Conservation (phyloP, 352 stramenopile genomes). For the Phytophthora litchii region DNA sequence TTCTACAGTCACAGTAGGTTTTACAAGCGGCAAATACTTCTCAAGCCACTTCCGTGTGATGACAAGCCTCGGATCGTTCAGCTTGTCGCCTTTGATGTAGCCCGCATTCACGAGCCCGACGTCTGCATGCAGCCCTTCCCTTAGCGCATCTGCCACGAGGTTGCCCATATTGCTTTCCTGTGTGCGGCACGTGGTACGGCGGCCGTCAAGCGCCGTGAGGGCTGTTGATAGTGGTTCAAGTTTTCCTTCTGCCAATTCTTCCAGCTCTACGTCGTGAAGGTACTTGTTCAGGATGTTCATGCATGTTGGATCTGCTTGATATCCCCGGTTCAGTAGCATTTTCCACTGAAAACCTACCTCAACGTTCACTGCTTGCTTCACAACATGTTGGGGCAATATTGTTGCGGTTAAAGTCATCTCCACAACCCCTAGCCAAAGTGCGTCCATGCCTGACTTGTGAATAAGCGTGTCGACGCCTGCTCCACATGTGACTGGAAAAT, state of each 20-base stretch:
- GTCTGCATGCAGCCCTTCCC: conserved; percentile 52
- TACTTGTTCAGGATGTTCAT: conserved; percentile 54
- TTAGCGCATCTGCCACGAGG: conserved; percentile 76
- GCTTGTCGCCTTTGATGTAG: conserved; percentile 77
- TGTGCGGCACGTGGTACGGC: conserved; percentile 60
- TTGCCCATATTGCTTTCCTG: conserved; percentile 80
- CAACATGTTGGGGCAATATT: not conserved
- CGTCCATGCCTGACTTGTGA: conserved; percentile 88
- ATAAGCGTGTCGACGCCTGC: conserved; percentile 60
- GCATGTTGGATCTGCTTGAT: conserved; percentile 51
- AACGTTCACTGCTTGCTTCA: not conserved
- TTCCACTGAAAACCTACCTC: conserved; percentile 59
- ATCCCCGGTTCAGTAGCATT: conserved; percentile 72
- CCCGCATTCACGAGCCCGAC: conserved; percentile 80
- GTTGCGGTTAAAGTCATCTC: conserved; percentile 55
- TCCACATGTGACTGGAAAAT: conserved; percentile 76
- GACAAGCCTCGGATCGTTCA: conserved; percentile 53
- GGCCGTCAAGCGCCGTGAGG: conserved; percentile 63
- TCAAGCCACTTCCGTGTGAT: conserved; percentile 73
- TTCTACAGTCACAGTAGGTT: conserved; percentile 57
- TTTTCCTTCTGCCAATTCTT: conserved; percentile 56
- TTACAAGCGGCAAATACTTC: conserved; percentile 69
- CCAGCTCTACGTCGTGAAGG: conserved; percentile 44
- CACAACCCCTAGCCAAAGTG: conserved; percentile 78
- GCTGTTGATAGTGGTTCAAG: conserved; percentile 39